Percentiles rank a stretch among this genome's conserved stretches.
Evolutionary conservation across 129 eudicot species (phyloP).

Genomic region (Arctium minus): DNA sequence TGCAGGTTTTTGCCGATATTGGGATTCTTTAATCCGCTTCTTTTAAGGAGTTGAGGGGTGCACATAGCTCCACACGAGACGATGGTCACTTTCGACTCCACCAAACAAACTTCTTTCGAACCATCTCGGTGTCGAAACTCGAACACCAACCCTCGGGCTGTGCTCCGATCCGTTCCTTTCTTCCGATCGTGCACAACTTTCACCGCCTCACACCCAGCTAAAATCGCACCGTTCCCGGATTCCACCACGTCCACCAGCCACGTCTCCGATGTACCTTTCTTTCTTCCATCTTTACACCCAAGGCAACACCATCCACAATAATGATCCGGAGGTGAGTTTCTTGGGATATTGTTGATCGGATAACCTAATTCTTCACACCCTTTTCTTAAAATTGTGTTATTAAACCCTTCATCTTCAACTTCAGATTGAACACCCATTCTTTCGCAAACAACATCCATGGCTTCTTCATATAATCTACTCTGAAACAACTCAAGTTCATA

Average conservation of each 20-base stretch:
- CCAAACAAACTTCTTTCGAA: conserved; percentile 27
- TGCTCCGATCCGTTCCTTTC: conserved; percentile 23
- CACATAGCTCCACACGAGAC: conserved; percentile 67
- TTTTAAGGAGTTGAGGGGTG: conserved; percentile 54
- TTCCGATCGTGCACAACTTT: conserved; percentile 29
- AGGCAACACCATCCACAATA: conserved; percentile 80
- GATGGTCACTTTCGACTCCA: conserved; percentile 49
- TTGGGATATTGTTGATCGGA: conserved; percentile 42
- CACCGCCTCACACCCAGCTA: conserved; percentile 54
- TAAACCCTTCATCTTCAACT: conserved; percentile 52
- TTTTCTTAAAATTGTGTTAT: conserved; percentile 58
- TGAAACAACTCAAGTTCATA: conserved; percentile 46
- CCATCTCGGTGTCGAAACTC: conserved; percentile 34
- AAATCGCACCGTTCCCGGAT: conserved; percentile 56
- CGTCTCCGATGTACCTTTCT: conserved; percentile 59
- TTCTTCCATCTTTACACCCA: conserved; percentile 69
- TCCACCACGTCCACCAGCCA: conserved; percentile 62
- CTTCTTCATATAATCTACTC: conserved; percentile 45
- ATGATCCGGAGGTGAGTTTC: conserved; percentile 54
- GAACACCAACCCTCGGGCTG: conserved; percentile 52
- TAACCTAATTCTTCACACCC: conserved; percentile 70
- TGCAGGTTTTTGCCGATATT: conserved; percentile 64
- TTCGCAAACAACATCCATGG: conserved; percentile 56
- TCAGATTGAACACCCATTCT: conserved; percentile 63
- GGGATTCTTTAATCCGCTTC: conserved; percentile 59